Evolutionary conservation across 345 rosid genomes (phyloP), one percentile per base, ranked within the genome.

Genomic region (Carallia brachiata): DNA sequence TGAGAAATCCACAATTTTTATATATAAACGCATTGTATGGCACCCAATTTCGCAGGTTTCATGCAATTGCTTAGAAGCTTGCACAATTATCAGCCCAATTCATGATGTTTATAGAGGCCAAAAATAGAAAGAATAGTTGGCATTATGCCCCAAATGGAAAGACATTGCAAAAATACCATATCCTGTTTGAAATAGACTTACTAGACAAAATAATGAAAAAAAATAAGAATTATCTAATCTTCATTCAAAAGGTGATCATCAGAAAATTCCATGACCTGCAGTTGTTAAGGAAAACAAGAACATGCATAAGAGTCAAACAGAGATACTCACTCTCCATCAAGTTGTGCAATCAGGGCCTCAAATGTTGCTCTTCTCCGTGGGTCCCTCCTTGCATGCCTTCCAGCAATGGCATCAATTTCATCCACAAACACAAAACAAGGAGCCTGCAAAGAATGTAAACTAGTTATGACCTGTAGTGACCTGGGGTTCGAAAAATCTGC

Each of bases 381-480:
- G 86, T 94, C 97, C 78, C 87, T 91, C 72, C 89, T 87, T 36
- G 93, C 91, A 80, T 89, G 97, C 78, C 89, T 88, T 81, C 98
- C 98, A 67, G 96, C 97, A 78, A 94, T 91, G 47, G 98, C 98
- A 83, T 94, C 98, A 63, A 94, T 84, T 84, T 94, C 98, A 80
- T 94, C 98, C 77, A 94, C 90, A 86, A 91, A 94, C 72, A 94
- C 89, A 86, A 94, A 94, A 34, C 87, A 85, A 72, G 98, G 98
- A 70, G 98, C 98, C 98, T 94, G 81, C 75, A 74, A 4, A 50
- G 16, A 19, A 27, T 30, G 61, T 57, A 57, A 44, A 31, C 39
- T 5, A 54, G 59, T 27, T 40, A 40, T 48, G 66, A 34, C 47
- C 68, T 53, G 16, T 57, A 53, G 23, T 28, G 61, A 53, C 56